Evolutionary conservation across 2,329 filamentous ascomycete species (phyloP).

Genomic region (Periconia macrospinosa): DNA sequence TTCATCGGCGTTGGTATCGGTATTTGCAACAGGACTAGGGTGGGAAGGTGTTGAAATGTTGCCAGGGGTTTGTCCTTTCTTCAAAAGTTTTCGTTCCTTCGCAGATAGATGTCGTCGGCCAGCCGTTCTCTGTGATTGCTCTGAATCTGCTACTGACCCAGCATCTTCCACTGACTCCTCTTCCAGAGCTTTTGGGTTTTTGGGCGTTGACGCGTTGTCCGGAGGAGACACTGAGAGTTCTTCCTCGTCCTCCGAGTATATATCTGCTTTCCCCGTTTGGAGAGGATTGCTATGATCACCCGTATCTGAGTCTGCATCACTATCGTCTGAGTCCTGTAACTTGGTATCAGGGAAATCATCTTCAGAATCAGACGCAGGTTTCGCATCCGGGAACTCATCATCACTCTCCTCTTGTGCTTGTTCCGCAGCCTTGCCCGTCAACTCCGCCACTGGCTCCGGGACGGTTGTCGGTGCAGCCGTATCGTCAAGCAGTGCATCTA

Average conservation of each 20-base stretch:
- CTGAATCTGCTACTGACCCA: constrained; percentile 31
- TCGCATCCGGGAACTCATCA: constrained; percentile 51
- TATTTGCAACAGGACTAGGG: constrained; percentile 10
- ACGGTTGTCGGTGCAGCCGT: constrained; percentile 15
- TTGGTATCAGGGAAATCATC: constrained; percentile 51
- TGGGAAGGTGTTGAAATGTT: constrained; percentile 14
- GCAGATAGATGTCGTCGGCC: constrained; percentile 42
- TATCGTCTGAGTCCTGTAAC: constrained; percentile 39
- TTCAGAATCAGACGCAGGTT: constrained; percentile 41
- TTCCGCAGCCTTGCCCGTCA: constrained; percentile 18
- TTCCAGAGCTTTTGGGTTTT: constrained; percentile 4
- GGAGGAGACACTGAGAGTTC: constrained; percentile 3
- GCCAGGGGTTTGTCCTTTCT: constrained; percentile 37
- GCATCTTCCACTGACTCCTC: constrained; percentile 27
- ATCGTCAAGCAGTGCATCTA: constrained; percentile 15
- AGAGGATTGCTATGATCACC: constrained; percentile 42
- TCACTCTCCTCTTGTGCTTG: constrained; percentile 42
- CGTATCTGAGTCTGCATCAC: constrained; percentile 38
- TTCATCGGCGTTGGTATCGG: constrained; percentile 16
- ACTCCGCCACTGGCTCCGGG: constrained; percentile 8
- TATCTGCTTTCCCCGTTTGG: constrained; percentile 32
- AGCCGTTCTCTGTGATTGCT: constrained; percentile 20
- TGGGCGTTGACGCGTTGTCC: constrained; percentile 14
- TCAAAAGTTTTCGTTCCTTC: constrained; percentile 40
- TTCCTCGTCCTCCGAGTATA: constrained; percentile 29